A percentile compares a stretch with the other conserved stretches of the same genome.
Evolutionary conservation across 2,329 filamentous ascomycete genomes (phyloP).

Genomic region (Thelonectria rubi): DNA sequence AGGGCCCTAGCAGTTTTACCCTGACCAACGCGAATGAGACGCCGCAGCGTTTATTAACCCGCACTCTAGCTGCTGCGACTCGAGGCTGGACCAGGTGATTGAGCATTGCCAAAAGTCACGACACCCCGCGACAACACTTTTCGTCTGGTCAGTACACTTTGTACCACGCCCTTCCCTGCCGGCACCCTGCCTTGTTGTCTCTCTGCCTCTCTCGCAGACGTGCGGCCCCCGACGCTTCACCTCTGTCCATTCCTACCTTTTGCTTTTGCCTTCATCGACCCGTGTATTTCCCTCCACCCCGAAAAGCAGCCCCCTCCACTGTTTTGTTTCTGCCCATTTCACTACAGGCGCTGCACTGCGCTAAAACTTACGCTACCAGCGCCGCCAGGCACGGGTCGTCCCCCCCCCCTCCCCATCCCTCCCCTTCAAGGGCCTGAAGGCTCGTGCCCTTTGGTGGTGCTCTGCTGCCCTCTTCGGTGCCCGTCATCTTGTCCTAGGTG

Average conservation of each 20-base stretch:
- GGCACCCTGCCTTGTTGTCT: constrained; percentile 27
- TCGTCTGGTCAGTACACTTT: constrained; percentile 39
- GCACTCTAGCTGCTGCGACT: constrained; percentile 36
- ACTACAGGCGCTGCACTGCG: constrained; percentile 37
- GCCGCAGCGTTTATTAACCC: constrained; percentile 47
- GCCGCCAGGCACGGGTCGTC: constrained; percentile 45
- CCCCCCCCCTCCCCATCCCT: constrained; percentile 40
- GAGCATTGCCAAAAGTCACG: constrained; percentile 42
- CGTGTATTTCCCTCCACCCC: constrained; percentile 7
- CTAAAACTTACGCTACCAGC: constrained; percentile 43
- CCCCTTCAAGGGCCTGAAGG: constrained; percentile 39
- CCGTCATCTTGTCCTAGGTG: constrained; percentile 46
- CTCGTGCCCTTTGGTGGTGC: constrained; percentile 41
- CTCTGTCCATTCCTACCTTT: constrained; percentile 17
- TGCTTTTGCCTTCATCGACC: constrained; percentile 22
- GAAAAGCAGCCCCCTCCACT: constrained; percentile 22
- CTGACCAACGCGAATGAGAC: constrained; percentile 47
- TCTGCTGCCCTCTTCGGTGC: constrained; percentile 34
- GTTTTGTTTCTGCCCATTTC: constrained; percentile 31
- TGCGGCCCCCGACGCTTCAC: constrained; percentile 9
- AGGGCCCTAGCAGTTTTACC: constrained; percentile 35
- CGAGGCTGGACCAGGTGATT: constrained; percentile 43
- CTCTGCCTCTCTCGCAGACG: neutral
- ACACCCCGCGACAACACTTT: constrained; percentile 40
- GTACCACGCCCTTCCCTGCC: constrained; percentile 37